phyloP scores from a whole-genome alignment of 2,329 filamentous ascomycete genomes.

The Bipolaris bicolor region DNA sequence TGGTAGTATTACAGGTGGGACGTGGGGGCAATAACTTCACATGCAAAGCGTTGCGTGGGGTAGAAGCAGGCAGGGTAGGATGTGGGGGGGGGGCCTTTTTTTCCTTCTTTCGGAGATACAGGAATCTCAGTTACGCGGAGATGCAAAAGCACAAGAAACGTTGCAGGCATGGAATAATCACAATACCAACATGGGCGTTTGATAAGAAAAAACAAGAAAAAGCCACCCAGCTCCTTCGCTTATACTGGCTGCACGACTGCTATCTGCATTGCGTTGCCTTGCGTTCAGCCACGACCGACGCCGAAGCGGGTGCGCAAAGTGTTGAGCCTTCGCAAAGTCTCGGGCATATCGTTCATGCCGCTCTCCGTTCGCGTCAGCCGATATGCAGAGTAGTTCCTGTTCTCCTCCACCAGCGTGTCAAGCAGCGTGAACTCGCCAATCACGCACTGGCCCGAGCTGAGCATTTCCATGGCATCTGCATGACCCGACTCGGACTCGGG shows the following conservation, averaged over 20 bases:
- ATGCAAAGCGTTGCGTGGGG: too few species aligned
- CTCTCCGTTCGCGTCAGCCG: constrained; percentile 37
- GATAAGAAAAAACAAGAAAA: constrained; percentile 6
- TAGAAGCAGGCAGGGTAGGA: too few species aligned
- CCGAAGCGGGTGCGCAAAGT: constrained; percentile 43
- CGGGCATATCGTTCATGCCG: constrained; percentile 39
- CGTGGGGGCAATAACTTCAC: too few species aligned
- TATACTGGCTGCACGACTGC: too few species aligned
- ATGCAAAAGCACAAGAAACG: neutral
- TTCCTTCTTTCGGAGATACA: too few species aligned
- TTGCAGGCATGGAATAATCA: constrained; percentile 3
- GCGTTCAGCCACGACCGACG: constrained; percentile 40
- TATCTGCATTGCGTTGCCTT: neutral
- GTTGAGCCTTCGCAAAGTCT: constrained; percentile 42
- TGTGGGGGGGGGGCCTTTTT: too few species aligned
- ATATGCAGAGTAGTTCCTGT: constrained; percentile 46
- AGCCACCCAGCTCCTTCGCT: too few species aligned
- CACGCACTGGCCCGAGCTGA: constrained; percentile 56
- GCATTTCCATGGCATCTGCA: constrained; percentile 50
- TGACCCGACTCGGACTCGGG: constrained; percentile 35
- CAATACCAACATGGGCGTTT: neutral
- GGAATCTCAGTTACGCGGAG: too few species aligned
- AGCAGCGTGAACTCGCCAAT: constrained; percentile 53
- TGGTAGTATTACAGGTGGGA: too few species aligned
- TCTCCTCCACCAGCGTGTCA: constrained; percentile 52